Percentiles rank a stretch among this genome's conserved stretches.
phyloP scores from a whole-genome alignment of 345 rosid species.

The Aquilaria sinensis region DNA sequence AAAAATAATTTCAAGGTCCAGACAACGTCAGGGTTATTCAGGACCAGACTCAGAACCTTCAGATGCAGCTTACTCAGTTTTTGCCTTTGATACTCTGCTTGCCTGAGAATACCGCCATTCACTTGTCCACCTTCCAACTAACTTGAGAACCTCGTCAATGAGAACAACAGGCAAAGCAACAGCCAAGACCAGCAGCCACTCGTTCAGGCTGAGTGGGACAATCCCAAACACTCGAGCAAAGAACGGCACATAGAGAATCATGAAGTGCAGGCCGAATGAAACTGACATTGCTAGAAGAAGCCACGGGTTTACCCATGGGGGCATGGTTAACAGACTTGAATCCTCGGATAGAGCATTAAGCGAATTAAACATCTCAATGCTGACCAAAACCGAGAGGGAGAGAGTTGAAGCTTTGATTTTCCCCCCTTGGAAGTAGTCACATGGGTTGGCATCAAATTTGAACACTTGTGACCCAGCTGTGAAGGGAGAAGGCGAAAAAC shows the following conservation, averaged over 20 bases:
- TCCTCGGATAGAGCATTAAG: conserved; percentile 93
- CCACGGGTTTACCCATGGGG: conserved; percentile 94
- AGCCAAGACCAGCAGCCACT: conserved; percentile 82
- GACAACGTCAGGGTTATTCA: too few relatives aligned
- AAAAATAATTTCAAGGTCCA: neutral
- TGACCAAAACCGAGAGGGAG: conserved; percentile 85
- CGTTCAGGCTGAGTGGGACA: conserved; percentile 78
- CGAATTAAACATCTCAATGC: conserved; percentile 98
- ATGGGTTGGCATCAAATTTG: conserved; percentile 55
- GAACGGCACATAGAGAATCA: conserved; percentile 86
- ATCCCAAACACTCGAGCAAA: conserved; percentile 76
- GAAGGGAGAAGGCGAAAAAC: conserved; percentile 62
- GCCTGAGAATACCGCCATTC: conserved; percentile 27
- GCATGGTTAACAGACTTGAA: conserved; percentile 78
- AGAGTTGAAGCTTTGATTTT: conserved; percentile 89
- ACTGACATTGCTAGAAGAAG: conserved; percentile 79
- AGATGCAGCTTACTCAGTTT: conserved; percentile 36
- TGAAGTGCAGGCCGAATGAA: conserved; percentile 76
- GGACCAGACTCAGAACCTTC: too few relatives aligned
- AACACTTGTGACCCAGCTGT: conserved; percentile 60
- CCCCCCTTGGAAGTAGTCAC: conserved; percentile 78
- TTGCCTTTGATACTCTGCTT: conserved; percentile 35
- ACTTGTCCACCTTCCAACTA: conserved; percentile 66
- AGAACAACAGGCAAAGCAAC: conserved; percentile 78
- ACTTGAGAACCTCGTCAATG: conserved; percentile 78